phyloP scores from a whole-genome alignment of 1,139 yeast genomes.

The Yamadazyma atmosphaerica region DNA sequence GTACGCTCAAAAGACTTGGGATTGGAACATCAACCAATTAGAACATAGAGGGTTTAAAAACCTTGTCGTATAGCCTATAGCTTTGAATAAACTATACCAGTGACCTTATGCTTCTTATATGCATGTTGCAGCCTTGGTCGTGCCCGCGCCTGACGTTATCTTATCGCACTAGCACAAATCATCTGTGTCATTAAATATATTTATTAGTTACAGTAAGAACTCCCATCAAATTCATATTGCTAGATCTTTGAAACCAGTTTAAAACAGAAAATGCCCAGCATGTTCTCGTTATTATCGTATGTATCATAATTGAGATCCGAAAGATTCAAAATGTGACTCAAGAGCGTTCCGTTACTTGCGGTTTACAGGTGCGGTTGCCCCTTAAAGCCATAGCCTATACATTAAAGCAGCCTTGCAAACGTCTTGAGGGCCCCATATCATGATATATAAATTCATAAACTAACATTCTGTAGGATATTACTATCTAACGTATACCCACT shows the following conservation, averaged over 20 bases:
- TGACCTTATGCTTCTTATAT: too few relatives aligned
- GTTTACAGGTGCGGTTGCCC: background rate
- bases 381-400: too few relatives aligned
- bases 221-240: background rate
- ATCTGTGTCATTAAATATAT: slow-evolving; percentile 1
- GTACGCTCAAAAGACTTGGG: slow-evolving; percentile 31
- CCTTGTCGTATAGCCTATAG: too few relatives aligned
- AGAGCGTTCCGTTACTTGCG: too few relatives aligned
- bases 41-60: slow-evolving; percentile 21
- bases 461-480: slow-evolving; percentile 16
- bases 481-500: slow-evolving; percentile 53
- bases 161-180: slow-evolving; percentile 8
- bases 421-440: too few relatives aligned
- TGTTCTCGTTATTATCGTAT: slow-evolving; percentile 3
- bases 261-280: background rate
- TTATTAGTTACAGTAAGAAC: background rate
- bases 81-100: too few relatives aligned
- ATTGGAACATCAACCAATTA: slow-evolving; percentile 27
- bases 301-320: background rate
- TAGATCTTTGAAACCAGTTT: background rate
- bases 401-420: too few relatives aligned
- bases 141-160: too few relatives aligned
- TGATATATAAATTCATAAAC: too few relatives aligned
- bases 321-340: too few relatives aligned
- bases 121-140: too few relatives aligned